phyloP scores from a whole-genome alignment of 2,329 filamentous ascomycete genomes.

The Pseudocercospora crystallina region DNA sequence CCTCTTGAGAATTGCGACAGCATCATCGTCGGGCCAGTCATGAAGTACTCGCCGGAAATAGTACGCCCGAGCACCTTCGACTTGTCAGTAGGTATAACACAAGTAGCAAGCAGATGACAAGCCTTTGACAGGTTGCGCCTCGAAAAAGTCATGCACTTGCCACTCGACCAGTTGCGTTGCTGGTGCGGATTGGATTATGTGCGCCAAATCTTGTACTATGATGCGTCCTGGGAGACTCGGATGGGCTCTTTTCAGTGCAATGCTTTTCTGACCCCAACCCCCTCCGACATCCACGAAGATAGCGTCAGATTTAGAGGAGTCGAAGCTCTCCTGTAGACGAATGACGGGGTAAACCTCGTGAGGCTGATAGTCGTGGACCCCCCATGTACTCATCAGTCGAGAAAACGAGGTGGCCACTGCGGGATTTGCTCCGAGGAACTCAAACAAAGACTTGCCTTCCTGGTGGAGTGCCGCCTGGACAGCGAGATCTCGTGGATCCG shows the following conservation, averaged over 20 bases:
- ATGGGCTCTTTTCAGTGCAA: neutral
- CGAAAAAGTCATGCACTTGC: constrained; percentile 18
- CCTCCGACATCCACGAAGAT: constrained; percentile 2
- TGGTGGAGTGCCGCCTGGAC: too few species aligned
- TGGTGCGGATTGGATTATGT: neutral
- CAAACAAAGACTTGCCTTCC: too few species aligned
- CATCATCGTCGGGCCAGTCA: constrained; percentile 27
- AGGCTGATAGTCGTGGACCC: too few species aligned
- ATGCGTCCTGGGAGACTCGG: neutral
- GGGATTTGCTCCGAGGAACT: too few species aligned
- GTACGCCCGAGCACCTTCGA: constrained; percentile 25
- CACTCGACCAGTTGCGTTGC: neutral
- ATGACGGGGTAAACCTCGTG: too few species aligned
- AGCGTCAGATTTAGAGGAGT: too few species aligned
- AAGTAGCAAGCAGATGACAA: too few species aligned
- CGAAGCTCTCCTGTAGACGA: too few species aligned
- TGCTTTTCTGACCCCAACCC: neutral
- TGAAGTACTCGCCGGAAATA: constrained; percentile 24
- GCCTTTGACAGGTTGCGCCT: constrained; percentile 24
- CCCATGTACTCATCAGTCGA: too few species aligned
- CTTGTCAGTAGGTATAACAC: too few species aligned
- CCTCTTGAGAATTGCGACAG: constrained; percentile 16
- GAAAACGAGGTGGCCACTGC: too few species aligned
- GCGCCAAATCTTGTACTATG: constrained; percentile 1
- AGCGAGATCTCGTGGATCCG: too few species aligned